Evolutionary conservation across 78 protist species (phyloP), one percentile per base, ranked within the genome.

Genomic region (Dictyostelium firmibasis): DNA sequence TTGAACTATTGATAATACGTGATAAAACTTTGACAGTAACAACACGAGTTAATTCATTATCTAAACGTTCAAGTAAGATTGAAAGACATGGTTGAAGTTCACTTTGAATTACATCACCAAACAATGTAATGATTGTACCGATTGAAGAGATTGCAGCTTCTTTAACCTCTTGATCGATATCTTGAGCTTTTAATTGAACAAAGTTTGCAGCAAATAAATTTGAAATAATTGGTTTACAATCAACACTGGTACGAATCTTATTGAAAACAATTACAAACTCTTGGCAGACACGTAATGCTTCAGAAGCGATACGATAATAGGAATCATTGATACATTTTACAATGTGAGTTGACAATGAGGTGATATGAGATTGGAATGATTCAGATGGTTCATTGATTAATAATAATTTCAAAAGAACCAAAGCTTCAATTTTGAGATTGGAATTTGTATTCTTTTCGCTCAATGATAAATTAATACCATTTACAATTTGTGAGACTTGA

Each of bases 101-200:
- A 23, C 57, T 62, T 35, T 36, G 60, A 25, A 94, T 50, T 2
- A n/a, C 29, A 29, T 97, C 97, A 43, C 98, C 98, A 67, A 96
- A 78, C 78, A 50, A 57, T 18, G 97, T 60, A 27, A 99, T 29
- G 53, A 97, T 31, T 23, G 36, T 16, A 11, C 98, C 99, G 25
- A 92, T 69, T 31, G 97, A 74, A 4, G 36, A 70, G 95, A 98
- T 97, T 44, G 99, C 97, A 33, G 86, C 10, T 85, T 98, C 99
- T 94, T 98, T 98, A 78, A 98, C 99, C 72, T 98, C 99, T 85
- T 98, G 98, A 75, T 98, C 99, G 44, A 92, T 92, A 29, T 98
- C 99, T n/a, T 74, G 94, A 20, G 97, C 93, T 44, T 69, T n/a
- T 20, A 98, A 93, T 70, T 98, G 94, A 35, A 23, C 86, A 33